phyloP scores from a whole-genome alignment of 768 basidiomycete species.

The Tylopilus rubrobrunneus region DNA sequence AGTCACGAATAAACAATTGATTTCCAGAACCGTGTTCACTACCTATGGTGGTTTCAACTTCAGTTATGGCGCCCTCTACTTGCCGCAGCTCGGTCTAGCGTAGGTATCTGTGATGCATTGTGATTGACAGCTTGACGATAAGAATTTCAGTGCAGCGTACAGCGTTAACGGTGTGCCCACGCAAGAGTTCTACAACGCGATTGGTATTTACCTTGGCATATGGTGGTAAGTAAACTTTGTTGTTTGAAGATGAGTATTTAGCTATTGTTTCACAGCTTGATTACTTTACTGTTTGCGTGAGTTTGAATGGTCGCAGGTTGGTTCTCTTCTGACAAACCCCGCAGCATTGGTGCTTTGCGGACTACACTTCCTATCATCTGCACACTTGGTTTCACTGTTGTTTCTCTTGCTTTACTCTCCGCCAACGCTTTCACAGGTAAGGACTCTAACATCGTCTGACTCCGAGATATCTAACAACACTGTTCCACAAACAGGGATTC shows the following conservation, averaged over 20 bases:
- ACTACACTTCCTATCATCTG: conserved; percentile 22
- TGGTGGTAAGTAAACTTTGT: conserved; percentile 18
- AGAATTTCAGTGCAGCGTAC: conserved; percentile 18
- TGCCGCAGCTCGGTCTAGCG: conserved; percentile 26
- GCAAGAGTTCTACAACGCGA: conserved; percentile 22
- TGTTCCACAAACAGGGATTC: conserved; percentile 9
- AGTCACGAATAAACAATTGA: background rate
- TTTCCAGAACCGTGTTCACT: conserved; percentile 22
- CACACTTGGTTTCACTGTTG: conserved; percentile 21
- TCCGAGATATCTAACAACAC: background rate
- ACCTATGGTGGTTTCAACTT: conserved; percentile 31
- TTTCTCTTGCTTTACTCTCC: conserved; percentile 24
- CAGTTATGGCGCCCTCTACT: conserved; percentile 25
- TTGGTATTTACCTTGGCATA: conserved; percentile 27
- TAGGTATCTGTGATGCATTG: conserved; percentile 4
- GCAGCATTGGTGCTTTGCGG: conserved; percentile 24
- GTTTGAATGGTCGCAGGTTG: background rate
- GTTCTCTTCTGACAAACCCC: background rate
- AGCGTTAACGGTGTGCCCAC: conserved; percentile 22
- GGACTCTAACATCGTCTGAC: background rate
- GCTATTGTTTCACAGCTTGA: conserved; percentile 10
- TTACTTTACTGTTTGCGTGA: conserved; percentile 25
- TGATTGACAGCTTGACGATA: background rate
- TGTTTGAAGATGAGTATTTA: background rate
- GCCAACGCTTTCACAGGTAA: conserved; percentile 27